These are phyloP conservation scores for Aureobasidium sp. DNA, from an alignment of 2,329 filamentous ascomycete species.

Conservation along the genomic window DNA sequence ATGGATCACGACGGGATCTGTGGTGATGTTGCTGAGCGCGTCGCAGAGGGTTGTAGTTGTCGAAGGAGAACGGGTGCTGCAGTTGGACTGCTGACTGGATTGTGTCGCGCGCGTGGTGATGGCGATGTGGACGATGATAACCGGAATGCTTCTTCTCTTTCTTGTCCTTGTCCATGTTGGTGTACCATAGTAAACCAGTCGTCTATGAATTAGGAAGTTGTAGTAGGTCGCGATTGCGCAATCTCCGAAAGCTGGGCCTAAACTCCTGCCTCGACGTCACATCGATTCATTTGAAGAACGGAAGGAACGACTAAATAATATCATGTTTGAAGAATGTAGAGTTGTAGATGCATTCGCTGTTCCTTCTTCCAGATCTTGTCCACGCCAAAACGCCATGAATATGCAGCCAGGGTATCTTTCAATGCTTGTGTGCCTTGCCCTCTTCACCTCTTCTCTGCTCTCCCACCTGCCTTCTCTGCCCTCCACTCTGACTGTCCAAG, in stretches of 20 bases:
- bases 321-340: background rate
- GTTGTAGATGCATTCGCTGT: background rate
- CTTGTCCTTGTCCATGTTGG: slow-evolving; percentile 13
- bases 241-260: slow-evolving; percentile 13
- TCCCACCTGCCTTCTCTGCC: background rate
- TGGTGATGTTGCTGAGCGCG: slow-evolving; percentile 32
- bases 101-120: slow-evolving; percentile 33
- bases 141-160: slow-evolving; percentile 11
- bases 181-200: background rate
- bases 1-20: background rate
- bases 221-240: background rate
- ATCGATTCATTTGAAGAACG: background rate
- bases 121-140: slow-evolving; percentile 15
- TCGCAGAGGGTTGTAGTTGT: slow-evolving; percentile 42
- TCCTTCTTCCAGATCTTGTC: background rate
- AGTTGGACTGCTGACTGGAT: slow-evolving; percentile 51
- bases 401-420: slow-evolving; percentile 19
- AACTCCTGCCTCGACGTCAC: slow-evolving; percentile 18
- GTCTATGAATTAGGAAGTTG: background rate
- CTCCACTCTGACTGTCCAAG: too few species aligned
- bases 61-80: slow-evolving; percentile 49
- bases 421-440: slow-evolving; percentile 8
- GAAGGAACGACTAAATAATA: background rate
- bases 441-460: slow-evolving; percentile 22
- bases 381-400: slow-evolving; percentile 15